Percentiles rank a stretch among this genome's conserved stretches.
phyloP scores from a whole-genome alignment of 1,284 basidiomycete genomes.

The Pholiota adiposa region DNA sequence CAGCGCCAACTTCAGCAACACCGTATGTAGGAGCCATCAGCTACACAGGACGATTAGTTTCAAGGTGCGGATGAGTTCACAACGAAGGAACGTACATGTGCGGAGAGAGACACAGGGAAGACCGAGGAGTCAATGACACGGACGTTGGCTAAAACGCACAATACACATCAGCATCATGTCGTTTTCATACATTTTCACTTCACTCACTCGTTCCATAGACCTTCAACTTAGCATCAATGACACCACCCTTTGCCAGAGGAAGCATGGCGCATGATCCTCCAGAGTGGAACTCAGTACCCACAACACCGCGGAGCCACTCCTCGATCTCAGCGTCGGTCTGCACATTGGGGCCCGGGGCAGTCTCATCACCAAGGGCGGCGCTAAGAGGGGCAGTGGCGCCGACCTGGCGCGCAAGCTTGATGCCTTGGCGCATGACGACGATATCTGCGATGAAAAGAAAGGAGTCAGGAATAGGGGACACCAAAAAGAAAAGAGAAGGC shows the following conservation, averaged over 20 bases:
- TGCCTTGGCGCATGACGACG: slow-evolving; percentile 57
- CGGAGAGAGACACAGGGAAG: slow-evolving; percentile 55
- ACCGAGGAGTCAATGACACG: slow-evolving; percentile 58
- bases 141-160: slow-evolving; percentile 45
- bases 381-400: slow-evolving; percentile 45
- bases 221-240: slow-evolving; percentile 37
- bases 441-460: slow-evolving; percentile 56
- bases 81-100: slow-evolving; percentile 43
- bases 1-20: slow-evolving; percentile 69
- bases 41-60: slow-evolving; percentile 34
- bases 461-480: slow-evolving; percentile 21
- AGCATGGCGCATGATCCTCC: slow-evolving; percentile 29
- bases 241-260: slow-evolving; percentile 31
- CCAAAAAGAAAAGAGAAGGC: slow-evolving; percentile 10
- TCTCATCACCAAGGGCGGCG: slow-evolving; percentile 38
- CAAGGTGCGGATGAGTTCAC: slow-evolving; percentile 16
- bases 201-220: slow-evolving; percentile 36
- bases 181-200: too few species aligned
- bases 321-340: slow-evolving; percentile 52
- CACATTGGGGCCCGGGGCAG: slow-evolving; percentile 43
- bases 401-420: slow-evolving; percentile 56
- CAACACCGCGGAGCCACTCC: slow-evolving; percentile 40
- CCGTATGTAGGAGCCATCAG: slow-evolving; percentile 63
- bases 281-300: slow-evolving; percentile 42
- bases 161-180: neutral